phyloP scores from a whole-genome alignment of 2,329 filamentous ascomycete species.

The Colletotrichum spinosum region DNA sequence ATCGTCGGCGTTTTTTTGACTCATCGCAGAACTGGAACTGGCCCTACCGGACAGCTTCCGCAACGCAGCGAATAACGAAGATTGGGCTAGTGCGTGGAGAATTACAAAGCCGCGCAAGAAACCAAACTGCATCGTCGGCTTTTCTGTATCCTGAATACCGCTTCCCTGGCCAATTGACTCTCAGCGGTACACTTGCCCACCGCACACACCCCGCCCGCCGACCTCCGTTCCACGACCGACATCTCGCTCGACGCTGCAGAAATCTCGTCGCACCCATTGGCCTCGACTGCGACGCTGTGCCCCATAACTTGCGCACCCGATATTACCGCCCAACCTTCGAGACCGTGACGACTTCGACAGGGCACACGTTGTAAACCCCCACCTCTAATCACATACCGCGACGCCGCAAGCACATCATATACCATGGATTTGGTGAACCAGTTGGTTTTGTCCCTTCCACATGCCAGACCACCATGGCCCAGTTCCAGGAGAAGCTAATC shows the following conservation, averaged over 20 bases:
- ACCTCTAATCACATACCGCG: conserved; percentile 4
- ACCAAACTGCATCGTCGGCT: not conserved
- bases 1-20: conserved; percentile 23
- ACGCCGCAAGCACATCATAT: conserved; percentile 7
- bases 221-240: conserved; percentile 15
- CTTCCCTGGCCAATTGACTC: conserved; percentile 29
- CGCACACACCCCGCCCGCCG: not conserved
- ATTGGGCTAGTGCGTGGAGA: not conserved
- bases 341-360: conserved; percentile 3
- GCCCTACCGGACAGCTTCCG: conserved; percentile 30
- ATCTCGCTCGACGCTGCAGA: conserved; percentile 16
- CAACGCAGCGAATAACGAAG: not conserved
- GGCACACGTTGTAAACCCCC: not conserved
- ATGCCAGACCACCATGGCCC: conserved; percentile 20
- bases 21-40: conserved; percentile 28
- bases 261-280: conserved; percentile 33
- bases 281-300: conserved; percentile 29
- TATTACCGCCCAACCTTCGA: conserved; percentile 22
- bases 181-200: conserved; percentile 1
- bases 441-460: conserved; percentile 50
- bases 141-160: conserved; percentile 6
- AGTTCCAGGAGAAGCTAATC: conserved; percentile 35
- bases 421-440: conserved; percentile 67
- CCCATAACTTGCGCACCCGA: conserved; percentile 31
- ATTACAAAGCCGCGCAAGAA: conserved; percentile 31